Conservation (phyloP, 306 rosid species). For the Amphicarpaea edgeworthii region DNA sequence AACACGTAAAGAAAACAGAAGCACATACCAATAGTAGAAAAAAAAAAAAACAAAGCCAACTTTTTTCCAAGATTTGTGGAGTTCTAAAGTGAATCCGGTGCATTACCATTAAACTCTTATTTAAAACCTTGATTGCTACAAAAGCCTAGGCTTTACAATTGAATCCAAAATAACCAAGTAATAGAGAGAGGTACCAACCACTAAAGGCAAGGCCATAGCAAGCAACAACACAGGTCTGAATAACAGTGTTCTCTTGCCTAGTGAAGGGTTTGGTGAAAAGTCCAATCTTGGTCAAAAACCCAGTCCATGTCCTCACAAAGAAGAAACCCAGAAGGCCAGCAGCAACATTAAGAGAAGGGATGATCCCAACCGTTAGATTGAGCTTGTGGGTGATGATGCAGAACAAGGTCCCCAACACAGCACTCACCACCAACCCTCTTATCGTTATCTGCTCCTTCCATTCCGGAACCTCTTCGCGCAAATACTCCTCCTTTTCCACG, state of each 20-base stretch:
- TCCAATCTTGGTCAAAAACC: constrained; percentile 63
- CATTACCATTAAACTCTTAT: too few species aligned
- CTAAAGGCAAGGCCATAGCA: constrained; percentile 95
- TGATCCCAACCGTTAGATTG: constrained; percentile 82
- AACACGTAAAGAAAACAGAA: constrained; percentile 9
- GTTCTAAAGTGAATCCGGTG: constrained; percentile 21
- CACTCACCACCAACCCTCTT: constrained; percentile 89
- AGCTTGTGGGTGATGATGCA: constrained; percentile 93
- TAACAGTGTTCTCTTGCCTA: constrained; percentile 91
- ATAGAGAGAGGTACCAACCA: constrained; percentile 47
- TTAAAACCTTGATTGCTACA: too few species aligned
- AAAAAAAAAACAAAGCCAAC: neutral
- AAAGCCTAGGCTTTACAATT: neutral
- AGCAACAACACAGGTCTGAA: constrained; percentile 98
- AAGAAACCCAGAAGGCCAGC: constrained; percentile 89
- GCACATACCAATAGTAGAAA: neutral
- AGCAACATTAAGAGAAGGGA: constrained; percentile 89
- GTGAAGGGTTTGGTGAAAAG: constrained; percentile 72
- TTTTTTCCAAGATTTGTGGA: neutral
- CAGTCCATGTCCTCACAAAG: constrained; percentile 85
- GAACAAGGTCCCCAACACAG: constrained; percentile 71
- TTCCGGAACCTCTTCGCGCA: constrained; percentile 58
- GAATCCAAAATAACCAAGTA: neutral
- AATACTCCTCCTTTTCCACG: constrained; percentile 22
- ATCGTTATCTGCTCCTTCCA: constrained; percentile 95